These are phyloP conservation scores for Haberlea rhodopensis DNA, from an alignment of 257 asterid species.

Conservation along the genomic window DNA sequence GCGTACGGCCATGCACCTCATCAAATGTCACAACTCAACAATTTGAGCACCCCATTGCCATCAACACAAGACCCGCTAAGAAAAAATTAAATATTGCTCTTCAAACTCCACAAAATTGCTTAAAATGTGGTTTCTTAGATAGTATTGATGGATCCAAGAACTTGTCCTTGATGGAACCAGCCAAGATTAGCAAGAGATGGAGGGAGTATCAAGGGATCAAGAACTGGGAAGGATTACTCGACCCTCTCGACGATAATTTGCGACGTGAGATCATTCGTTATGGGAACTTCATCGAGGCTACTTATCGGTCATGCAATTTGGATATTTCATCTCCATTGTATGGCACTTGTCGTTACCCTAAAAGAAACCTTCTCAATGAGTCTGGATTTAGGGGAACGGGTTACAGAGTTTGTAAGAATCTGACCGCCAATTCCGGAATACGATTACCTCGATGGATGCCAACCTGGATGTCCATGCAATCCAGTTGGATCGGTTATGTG, in stretches of 20 bases:
- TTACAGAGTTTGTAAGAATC: constrained; percentile 53
- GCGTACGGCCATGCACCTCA: constrained; percentile 43
- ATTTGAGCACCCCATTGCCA: not conserved
- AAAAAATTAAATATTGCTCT: constrained; percentile 19
- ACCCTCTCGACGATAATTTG: constrained; percentile 68
- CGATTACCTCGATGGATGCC: constrained; percentile 67
- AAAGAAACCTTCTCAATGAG: constrained; percentile 32
- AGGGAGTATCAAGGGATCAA: constrained; percentile 69
- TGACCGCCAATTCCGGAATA: constrained; percentile 63
- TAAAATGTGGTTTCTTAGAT: not conserved
- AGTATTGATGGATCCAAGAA: not conserved
- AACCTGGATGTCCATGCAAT: constrained; percentile 46
- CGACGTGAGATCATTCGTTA: constrained; percentile 71
- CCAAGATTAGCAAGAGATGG: constrained; percentile 43
- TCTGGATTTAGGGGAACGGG: constrained; percentile 52
- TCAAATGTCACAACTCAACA: constrained; percentile 21
- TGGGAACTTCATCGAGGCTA: constrained; percentile 69
- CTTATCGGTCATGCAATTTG: constrained; percentile 60
- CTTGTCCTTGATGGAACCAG: constrained; percentile 1
- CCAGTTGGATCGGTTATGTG: constrained; percentile 87
- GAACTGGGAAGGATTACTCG: constrained; percentile 79
- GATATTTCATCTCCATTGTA: constrained; percentile 55
- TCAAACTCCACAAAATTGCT: constrained; percentile 16
- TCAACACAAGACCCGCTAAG: constrained; percentile 5
- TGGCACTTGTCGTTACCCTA: constrained; percentile 51